Conservation (phyloP, 176 grass and related monocot genomes). For the Calamus simplicifolius region DNA sequence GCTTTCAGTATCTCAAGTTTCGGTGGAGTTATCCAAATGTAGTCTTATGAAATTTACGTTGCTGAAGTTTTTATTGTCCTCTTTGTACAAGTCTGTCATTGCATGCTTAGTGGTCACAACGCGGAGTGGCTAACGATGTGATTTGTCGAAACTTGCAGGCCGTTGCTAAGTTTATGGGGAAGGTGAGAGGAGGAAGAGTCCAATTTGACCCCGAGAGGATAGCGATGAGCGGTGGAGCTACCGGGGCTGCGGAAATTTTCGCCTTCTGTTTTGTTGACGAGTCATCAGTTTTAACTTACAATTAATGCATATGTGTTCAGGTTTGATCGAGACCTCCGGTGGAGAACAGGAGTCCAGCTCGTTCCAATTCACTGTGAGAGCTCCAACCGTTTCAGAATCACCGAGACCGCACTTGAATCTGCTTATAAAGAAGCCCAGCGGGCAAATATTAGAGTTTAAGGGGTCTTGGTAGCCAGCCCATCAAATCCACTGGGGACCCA, state of each 20-base stretch:
- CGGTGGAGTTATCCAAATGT: too few species aligned
- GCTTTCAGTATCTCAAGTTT: too few species aligned
- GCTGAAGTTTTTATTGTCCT: too few species aligned
- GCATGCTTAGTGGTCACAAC: too few species aligned
- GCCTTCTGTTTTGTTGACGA: slow-evolving; percentile 94
- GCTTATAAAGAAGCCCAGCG: slow-evolving; percentile 46
- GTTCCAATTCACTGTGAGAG: slow-evolving; percentile 79
- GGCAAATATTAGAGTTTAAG: slow-evolving; percentile 46
- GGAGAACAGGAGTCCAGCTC: slow-evolving; percentile 63
- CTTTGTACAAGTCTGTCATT: too few species aligned
- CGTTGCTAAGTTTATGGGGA: slow-evolving; percentile 80
- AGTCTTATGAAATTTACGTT: too few species aligned
- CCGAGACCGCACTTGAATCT: slow-evolving; percentile 28
- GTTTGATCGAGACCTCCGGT: slow-evolving; percentile 76
- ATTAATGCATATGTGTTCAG: slow-evolving; percentile 19
- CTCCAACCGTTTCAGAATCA: slow-evolving; percentile 50
- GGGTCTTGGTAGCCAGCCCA: slow-evolving; percentile 70
- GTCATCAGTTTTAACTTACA: slow-evolving; percentile 2
- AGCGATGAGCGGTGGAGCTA: slow-evolving; percentile 83
- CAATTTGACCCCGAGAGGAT: slow-evolving; percentile 57
- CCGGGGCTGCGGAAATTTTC: slow-evolving; percentile 70
- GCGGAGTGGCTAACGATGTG: not conserved
- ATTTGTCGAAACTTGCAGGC: slow-evolving; percentile 41
- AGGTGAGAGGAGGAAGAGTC: slow-evolving; percentile 58
- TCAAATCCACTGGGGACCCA: slow-evolving; percentile 94